phyloP scores from a whole-genome alignment of 1,139 yeast species.

The Pichia sp. region DNA sequence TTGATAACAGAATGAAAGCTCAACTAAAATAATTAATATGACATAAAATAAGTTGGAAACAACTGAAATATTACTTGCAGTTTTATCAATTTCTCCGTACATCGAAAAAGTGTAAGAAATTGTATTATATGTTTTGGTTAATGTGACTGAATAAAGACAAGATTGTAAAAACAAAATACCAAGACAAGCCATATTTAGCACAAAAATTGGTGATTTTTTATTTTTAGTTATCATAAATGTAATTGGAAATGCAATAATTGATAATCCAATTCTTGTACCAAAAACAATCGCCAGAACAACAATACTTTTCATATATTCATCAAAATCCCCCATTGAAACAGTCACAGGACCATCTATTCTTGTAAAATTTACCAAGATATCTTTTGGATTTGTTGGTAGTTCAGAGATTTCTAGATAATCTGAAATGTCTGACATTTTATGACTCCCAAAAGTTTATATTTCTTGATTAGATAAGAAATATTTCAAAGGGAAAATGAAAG shows the following conservation, averaged over 20 bases:
- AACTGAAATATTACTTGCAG: constrained; percentile 40
- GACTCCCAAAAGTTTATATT: no score
- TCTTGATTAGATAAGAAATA: neutral
- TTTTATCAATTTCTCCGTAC: constrained; percentile 32
- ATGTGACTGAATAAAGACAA: constrained; percentile 47
- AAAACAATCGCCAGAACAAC: constrained; percentile 35
- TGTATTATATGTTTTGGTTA: constrained; percentile 47
- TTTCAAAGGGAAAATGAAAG: no score
- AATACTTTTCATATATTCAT: constrained; percentile 29
- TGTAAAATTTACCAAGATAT: constrained; percentile 30
- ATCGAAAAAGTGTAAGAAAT: constrained; percentile 49
- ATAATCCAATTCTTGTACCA: constrained; percentile 42
- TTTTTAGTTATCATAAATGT: constrained; percentile 39
- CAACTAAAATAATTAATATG: constrained; percentile 52
- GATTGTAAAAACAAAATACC: constrained; percentile 52
- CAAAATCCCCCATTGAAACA: constrained; percentile 34
- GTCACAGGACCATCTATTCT: constrained; percentile 28
- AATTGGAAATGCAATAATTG: constrained; percentile 36
- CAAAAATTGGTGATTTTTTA: constrained; percentile 60
- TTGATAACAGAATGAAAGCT: constrained; percentile 64
- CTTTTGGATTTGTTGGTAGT: constrained; percentile 20
- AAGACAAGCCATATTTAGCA: constrained; percentile 58
- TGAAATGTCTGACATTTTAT: neutral
- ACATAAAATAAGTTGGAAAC: constrained; percentile 58
- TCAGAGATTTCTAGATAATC: neutral